Conservation (phyloP, 176 grass and related monocot genomes). For the Aechmea fasciata region DNA sequence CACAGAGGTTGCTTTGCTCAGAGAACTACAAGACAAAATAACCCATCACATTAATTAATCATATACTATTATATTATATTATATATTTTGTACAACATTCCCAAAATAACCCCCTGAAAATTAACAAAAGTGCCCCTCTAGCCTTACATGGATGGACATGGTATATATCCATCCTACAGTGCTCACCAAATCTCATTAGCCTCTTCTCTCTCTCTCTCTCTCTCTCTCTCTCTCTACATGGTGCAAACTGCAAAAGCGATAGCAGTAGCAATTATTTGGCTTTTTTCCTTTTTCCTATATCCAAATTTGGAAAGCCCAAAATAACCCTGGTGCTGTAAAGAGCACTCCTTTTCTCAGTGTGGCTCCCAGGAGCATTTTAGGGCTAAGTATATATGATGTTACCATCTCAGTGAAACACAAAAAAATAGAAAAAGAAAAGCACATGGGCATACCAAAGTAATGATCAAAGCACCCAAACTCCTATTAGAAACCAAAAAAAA, state of each 20-base stretch:
- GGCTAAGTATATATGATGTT: neutral
- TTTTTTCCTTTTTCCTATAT: too few species aligned
- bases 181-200: neutral
- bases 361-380: too few species aligned
- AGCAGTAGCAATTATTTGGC: neutral
- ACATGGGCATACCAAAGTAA: neutral
- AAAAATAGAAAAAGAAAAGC: slow-evolving; percentile 3
- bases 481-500: neutral
- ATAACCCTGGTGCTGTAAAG: neutral
- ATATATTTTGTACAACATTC: neutral
- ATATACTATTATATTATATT: neutral
- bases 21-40: slow-evolving; percentile 33
- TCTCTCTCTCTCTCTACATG: neutral
- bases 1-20: slow-evolving; percentile 14
- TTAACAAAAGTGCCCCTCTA: slow-evolving; percentile 2
- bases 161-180: neutral
- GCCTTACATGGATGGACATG: neutral
- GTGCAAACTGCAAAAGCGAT: neutral
- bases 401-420: slow-evolving; percentile 23
- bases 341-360: slow-evolving; percentile 12
- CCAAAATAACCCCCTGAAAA: neutral
- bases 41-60: neutral
- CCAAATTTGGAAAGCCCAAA: too few species aligned
- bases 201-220: neutral
- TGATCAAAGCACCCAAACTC: slow-evolving; percentile 1